phyloP scores from a whole-genome alignment of 768 basidiomycete species.

The Sporobolomyces roseus region DNA sequence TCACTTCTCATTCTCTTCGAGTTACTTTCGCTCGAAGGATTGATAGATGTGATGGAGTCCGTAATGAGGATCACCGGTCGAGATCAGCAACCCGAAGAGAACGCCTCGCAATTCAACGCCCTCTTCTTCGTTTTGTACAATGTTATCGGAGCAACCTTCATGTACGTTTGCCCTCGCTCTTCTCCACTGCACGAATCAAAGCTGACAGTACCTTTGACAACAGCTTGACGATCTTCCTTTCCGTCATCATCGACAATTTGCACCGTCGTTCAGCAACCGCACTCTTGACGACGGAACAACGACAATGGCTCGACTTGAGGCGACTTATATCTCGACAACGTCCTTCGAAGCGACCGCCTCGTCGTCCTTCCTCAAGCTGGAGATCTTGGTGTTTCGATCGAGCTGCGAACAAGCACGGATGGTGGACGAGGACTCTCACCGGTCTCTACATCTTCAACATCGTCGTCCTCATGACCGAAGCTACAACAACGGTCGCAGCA shows the following conservation, averaged over 20 bases:
- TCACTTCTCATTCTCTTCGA: slow-evolving; percentile 90
- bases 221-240: slow-evolving; percentile 41
- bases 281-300: slow-evolving; percentile 75
- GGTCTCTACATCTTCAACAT: slow-evolving; percentile 76
- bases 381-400: slow-evolving; percentile 87
- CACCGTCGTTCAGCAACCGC: slow-evolving; percentile 79
- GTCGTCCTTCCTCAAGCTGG: slow-evolving; percentile 55
- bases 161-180: slow-evolving; percentile 50
- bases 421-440: slow-evolving; percentile 81
- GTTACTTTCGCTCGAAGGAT: slow-evolving; percentile 91
- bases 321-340: slow-evolving; percentile 80
- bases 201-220: not conserved
- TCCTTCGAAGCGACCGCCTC: slow-evolving; percentile 74
- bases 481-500: slow-evolving; percentile 26
- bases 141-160: slow-evolving; percentile 86
- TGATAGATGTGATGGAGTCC: slow-evolving; percentile 86
- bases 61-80: slow-evolving; percentile 71
- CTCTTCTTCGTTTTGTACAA: slow-evolving; percentile 91
- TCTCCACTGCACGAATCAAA: not conserved
- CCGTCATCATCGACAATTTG: slow-evolving; percentile 90
- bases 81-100: slow-evolving; percentile 65
- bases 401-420: slow-evolving; percentile 85
- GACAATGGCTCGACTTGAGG: slow-evolving; percentile 90
- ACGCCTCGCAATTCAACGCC: slow-evolving; percentile 74
- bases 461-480: slow-evolving; percentile 63